Evolutionary conservation across 345 rosid genomes (phyloP), one percentile per base, ranked within the genome.

Genomic region (Lagerstroemia speciosa): DNA sequence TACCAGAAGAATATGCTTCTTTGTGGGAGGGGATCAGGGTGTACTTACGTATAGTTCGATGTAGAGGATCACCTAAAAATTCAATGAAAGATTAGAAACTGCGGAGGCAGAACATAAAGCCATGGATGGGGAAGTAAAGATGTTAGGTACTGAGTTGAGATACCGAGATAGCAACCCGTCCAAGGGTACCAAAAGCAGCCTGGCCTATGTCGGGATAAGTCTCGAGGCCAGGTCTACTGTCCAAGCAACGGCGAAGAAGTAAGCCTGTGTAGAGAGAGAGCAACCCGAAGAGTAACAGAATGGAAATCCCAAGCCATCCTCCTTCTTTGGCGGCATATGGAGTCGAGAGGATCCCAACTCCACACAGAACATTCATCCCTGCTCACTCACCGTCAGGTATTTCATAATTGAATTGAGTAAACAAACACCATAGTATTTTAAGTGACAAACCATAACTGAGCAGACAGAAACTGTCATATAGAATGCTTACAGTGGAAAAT

Each of bases 191-290:
- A 70, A 89, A 93, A 26, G 98, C 97, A 7, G 94, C 97, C 68
- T 91, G 92, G 67, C 98, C 98, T 48, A 93, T 87, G 72, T 93
- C 98, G 0, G 98, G 98, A 79, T 91, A 93, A 64, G 98, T 93
- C 78, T 85, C 86, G 29, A 93, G 82, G 30, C 87, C 97, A 0
- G 96, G 97, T 70, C 81, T 82, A 73, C 94, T 89, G 66, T 93
- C 98, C 71, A 93, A 75, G 68, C 97, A 93, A 69, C 74, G 53
- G 17, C 97, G 93, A 78, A 93, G 50, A 8, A 93, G 96, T 72
- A 86, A 45, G 31, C 98, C 98, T 33, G 98, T 93, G 83, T 93
- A 93, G 63, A 82, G 91, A 38, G 97, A 93, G 70, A 93, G 84
- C 32, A 87, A 69, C 5, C 87, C 96, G 78, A 80, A 93, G 67